A percentile compares a stretch with the other conserved stretches of the same genome.
Evolutionary conservation across 2,329 filamentous ascomycete genomes (phyloP).

Genomic region (Niveomyces coronatus): DNA sequence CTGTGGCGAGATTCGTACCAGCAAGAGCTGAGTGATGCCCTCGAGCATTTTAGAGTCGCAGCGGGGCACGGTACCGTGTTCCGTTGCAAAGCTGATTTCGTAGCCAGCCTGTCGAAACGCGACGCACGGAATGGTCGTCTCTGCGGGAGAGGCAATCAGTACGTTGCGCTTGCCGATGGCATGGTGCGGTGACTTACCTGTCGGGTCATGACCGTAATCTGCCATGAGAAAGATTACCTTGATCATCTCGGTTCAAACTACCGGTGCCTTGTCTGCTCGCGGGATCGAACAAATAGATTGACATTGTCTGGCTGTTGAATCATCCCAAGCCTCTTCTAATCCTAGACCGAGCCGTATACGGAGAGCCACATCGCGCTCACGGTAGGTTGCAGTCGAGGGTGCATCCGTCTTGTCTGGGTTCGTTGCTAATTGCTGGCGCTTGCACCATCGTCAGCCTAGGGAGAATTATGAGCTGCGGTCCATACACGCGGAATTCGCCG

Average conservation of each 20-base stretch:
- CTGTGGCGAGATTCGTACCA: constrained; percentile 24
- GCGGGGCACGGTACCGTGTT: constrained; percentile 32
- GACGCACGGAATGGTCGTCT: constrained; percentile 39
- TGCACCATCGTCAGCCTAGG: too few species aligned
- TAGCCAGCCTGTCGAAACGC: constrained; percentile 38
- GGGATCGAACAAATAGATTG: too few species aligned
- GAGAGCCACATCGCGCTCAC: too few species aligned
- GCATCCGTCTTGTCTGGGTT: too few species aligned
- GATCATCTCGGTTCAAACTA: too few species aligned
- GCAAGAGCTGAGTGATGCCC: constrained; percentile 37
- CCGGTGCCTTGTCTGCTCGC: too few species aligned
- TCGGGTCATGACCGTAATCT: constrained; percentile 46
- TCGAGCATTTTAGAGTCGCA: constrained; percentile 41
- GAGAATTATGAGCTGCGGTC: too few species aligned
- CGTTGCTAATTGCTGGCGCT: too few species aligned
- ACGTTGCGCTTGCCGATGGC: not conserved
- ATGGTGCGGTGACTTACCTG: constrained; percentile 27
- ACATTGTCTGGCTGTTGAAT: not conserved
- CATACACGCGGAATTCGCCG: too few species aligned
- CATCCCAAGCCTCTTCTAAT: too few species aligned
- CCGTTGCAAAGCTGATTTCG: constrained; percentile 38
- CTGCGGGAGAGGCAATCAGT: constrained; percentile 21
- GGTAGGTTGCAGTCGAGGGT: too few species aligned
- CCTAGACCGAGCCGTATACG: too few species aligned
- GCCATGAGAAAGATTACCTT: constrained; percentile 40